phyloP scores from a whole-genome alignment of 768 basidiomycete genomes.

The Lactarius sp. region DNA sequence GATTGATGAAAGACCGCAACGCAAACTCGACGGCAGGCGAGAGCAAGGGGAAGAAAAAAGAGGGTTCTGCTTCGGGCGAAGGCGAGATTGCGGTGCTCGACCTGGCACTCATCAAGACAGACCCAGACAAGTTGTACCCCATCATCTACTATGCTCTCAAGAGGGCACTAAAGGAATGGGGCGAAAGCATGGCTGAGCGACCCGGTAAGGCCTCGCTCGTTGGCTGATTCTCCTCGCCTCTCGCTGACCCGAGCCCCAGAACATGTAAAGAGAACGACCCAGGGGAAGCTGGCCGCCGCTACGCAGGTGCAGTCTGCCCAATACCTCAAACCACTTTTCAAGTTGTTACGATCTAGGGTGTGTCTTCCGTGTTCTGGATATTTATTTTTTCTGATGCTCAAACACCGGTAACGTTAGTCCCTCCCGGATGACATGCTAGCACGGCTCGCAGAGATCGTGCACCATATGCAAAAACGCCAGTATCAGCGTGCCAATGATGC shows the following conservation, averaged over 20 bases:
- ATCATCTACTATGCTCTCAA: constrained; percentile 96
- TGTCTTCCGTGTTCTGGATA: constrained; percentile 31
- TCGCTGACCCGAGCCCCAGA: constrained; percentile 42
- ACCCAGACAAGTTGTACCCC: constrained; percentile 94
- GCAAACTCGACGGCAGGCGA: constrained; percentile 32
- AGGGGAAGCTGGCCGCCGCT: constrained; percentile 92
- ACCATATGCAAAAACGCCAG: constrained; percentile 92
- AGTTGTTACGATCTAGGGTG: constrained; percentile 80
- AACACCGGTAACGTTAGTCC: constrained; percentile 39
- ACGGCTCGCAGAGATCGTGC: constrained; percentile 89
- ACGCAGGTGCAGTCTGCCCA: constrained; percentile 94
- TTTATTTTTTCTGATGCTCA: background rate
- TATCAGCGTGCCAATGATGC: constrained; percentile 97
- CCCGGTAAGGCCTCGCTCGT: constrained; percentile 55
- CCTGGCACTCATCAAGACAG: constrained; percentile 74
- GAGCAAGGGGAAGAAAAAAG: constrained; percentile 62
- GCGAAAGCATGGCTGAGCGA: constrained; percentile 87
- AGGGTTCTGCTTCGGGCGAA: constrained; percentile 35
- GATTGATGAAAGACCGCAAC: constrained; percentile 54
- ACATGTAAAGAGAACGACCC: constrained; percentile 77
- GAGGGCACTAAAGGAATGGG: constrained; percentile 93
- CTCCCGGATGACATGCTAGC: constrained; percentile 80
- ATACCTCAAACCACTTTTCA: constrained; percentile 96
- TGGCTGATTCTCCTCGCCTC: background rate
- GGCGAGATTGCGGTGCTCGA: constrained; percentile 56